Base-by-base conservation (phyloP, 345 rosid genomes). In the Melaleuca alternifolia region DNA sequence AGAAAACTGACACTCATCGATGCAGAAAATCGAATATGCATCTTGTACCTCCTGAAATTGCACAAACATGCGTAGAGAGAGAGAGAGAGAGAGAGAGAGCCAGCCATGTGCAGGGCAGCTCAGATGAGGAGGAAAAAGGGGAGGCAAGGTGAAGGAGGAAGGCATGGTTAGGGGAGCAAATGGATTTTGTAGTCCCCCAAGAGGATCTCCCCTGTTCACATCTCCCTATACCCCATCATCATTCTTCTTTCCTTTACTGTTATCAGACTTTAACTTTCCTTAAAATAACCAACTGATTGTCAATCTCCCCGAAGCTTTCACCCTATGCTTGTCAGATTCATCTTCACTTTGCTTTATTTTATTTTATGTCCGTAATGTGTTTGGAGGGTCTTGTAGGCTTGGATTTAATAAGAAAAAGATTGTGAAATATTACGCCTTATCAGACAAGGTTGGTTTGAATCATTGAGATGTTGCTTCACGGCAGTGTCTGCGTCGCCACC, bases 121-220 rank as follows among this genome's bases (percentile, higher is more conserved):
- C 90, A 90, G 85, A 87, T 85, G 10, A 56, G 62, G 85, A 87
- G 81, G 33, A 51, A 83, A 26, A 44, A 85, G 46, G 57, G 16
- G 37, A 44, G 16, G 28, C 23, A 11, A 10, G 53, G 46, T 28
- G 86, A 79, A 91, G 87, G 88, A 86, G 87, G 90, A 87, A 89
- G 87, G 89, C 91, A 86, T 59, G 82, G 93, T 87, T 90, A 54
- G 89, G 95, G 92, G 93, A 93, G 91, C 94, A 92, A 91, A 88
- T 85, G 93, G 96, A 95, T 94, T 93, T 95, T 95, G 94, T 95
- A 92, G 91, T 93, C 89, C 91, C 94, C 92, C 95, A 91, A 95
- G 96, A 95, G 98, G 95, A 93, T 92, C 90, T 54, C 87, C 93
- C 90, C 89, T 57, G 48, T 37, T 71, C 81, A 37, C 81, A 41